phyloP scores from a whole-genome alignment of 2,329 filamentous ascomycete species.

The Fusarium pseudonygamai region DNA sequence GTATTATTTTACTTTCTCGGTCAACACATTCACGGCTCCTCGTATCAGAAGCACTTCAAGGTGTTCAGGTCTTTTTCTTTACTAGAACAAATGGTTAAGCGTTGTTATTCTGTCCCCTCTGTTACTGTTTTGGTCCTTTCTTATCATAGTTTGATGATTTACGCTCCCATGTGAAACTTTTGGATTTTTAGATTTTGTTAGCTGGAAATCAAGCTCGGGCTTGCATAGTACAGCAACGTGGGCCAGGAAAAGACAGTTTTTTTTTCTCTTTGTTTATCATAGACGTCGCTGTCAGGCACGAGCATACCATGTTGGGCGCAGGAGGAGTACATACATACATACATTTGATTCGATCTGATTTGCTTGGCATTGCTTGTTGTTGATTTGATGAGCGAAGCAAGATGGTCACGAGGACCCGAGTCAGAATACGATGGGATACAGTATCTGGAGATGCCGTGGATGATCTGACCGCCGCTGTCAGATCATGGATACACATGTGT shows the following conservation, averaged over 20 bases:
- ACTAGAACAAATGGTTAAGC: constrained; percentile 10
- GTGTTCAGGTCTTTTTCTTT: constrained; percentile 25
- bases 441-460: not conserved
- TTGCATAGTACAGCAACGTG: constrained; percentile 16
- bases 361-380: not conserved
- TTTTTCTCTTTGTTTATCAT: not conserved
- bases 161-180: constrained; percentile 8
- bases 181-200: constrained; percentile 17
- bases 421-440: not conserved
- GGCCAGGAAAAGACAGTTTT: constrained; percentile 9
- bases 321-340: not conserved
- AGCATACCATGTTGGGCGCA: constrained; percentile 7
- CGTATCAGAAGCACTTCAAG: constrained; percentile 27
- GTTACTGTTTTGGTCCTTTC: not conserved
- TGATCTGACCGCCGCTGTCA: not conserved
- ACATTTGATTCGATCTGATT: not conserved
- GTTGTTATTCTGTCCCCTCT: not conserved
- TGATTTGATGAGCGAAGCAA: not conserved
- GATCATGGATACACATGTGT: constrained; percentile 2
- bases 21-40: not conserved
- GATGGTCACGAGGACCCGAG: not conserved
- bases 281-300: constrained; percentile 25
- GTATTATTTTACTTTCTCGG: not conserved
- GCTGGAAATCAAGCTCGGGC: constrained; percentile 23
- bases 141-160: constrained; percentile 27